A percentile compares a stretch with the other conserved stretches of the same genome.
Conservation (phyloP, 2,329 filamentous ascomycete genomes). For the Colletotrichum horii region DNA sequence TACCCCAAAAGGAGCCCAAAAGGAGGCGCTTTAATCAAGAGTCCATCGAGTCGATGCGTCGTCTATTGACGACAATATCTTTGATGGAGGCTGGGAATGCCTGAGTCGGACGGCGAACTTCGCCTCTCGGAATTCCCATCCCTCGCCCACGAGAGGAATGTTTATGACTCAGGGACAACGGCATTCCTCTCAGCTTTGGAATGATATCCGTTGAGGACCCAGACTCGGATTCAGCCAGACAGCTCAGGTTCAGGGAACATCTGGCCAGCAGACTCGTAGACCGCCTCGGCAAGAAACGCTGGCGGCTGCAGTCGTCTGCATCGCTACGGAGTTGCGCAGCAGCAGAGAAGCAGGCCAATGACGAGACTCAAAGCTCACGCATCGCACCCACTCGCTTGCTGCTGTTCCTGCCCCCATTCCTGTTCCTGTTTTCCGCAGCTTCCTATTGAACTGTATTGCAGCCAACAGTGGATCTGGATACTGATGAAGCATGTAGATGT, state of each 20-base stretch:
- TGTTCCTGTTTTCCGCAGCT: background rate
- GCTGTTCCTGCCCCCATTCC: background rate
- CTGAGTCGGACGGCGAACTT: background rate
- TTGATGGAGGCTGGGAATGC: slow-evolving; percentile 1
- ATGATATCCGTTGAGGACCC: background rate
- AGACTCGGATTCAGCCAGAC: background rate
- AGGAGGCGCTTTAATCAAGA: background rate
- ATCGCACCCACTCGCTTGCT: background rate
- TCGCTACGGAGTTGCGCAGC: background rate
- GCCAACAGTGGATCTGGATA: background rate
- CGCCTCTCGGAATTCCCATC: background rate
- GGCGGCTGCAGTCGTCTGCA: background rate
- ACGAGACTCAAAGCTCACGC: background rate
- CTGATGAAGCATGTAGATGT: background rate
- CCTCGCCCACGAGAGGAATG: background rate
- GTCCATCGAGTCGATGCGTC: background rate
- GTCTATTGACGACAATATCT: background rate
- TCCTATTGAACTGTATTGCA: background rate
- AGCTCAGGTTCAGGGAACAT: background rate
- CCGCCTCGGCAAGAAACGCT: background rate
- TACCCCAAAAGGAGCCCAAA: background rate
- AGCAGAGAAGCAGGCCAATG: background rate
- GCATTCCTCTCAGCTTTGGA: background rate
- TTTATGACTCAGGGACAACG: background rate
- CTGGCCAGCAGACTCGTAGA: background rate